Evolutionary conservation across 768 basidiomycete genomes (phyloP).

Genomic region (Steccherinum ochraceum): DNA sequence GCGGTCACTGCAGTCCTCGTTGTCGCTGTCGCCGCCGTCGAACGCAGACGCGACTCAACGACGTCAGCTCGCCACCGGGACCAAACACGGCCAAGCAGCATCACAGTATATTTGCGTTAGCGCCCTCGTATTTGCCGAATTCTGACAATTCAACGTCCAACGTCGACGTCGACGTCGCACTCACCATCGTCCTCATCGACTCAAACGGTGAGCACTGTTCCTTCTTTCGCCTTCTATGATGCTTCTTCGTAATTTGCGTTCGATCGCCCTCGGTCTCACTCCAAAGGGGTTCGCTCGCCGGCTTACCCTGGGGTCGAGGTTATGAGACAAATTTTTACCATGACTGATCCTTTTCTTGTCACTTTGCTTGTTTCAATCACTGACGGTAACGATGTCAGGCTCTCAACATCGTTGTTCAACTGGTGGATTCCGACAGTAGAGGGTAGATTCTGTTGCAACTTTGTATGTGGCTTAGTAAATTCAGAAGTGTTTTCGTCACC

Average conservation of each 20-base stretch:
- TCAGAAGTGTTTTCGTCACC: constrained; percentile 6
- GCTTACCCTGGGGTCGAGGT: constrained; percentile 58
- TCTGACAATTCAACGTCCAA: not conserved
- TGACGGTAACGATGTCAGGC: too few relatives aligned
- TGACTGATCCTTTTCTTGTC: constrained; percentile 40
- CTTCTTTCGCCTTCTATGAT: constrained; percentile 34
- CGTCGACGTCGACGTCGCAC: not conserved
- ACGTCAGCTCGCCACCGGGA: not conserved
- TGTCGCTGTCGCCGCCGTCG: not conserved
- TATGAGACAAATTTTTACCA: constrained; percentile 58
- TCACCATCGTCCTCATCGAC: too few relatives aligned
- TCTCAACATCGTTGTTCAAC: too few relatives aligned
- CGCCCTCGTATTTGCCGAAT: not conserved
- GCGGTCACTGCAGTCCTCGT: too few relatives aligned
- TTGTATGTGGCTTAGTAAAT: constrained; percentile 13
- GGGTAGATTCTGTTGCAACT: not conserved
- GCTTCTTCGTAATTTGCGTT: constrained; percentile 86
- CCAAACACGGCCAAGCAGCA: constrained; percentile 6
- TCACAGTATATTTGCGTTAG: constrained; percentile 1
- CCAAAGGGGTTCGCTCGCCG: constrained; percentile 74
- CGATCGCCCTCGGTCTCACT: constrained; percentile 52
- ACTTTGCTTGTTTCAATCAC: too few relatives aligned
- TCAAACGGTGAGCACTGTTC: constrained; percentile 22
- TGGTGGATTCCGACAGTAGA: too few relatives aligned
- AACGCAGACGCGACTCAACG: not conserved